phyloP scores from a whole-genome alignment of 2,329 filamentous ascomycete genomes.

The Epichloe typhina region DNA sequence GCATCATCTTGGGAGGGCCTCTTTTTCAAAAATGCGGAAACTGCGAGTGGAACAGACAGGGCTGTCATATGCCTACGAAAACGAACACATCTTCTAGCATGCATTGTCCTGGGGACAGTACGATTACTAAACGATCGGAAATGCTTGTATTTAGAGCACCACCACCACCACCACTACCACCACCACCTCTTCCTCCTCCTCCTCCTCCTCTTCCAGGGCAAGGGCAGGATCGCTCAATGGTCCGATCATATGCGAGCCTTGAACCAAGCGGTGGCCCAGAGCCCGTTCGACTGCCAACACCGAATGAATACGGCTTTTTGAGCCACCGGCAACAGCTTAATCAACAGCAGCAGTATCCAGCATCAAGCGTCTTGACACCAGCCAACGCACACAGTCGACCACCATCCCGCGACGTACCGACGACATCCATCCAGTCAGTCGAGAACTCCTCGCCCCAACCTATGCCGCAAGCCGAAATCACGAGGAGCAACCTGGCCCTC shows the following conservation, averaged over 20 bases:
- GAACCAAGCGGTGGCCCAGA: constrained; percentile 8
- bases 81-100: not conserved
- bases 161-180: not conserved
- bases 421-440: constrained; percentile 14
- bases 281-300: constrained; percentile 14
- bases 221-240: not conserved
- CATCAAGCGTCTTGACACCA: constrained; percentile 17
- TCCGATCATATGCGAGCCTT: not conserved
- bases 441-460: constrained; percentile 17
- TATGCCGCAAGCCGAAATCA: constrained; percentile 25
- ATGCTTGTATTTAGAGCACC: constrained; percentile 1
- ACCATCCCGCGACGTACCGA: constrained; percentile 16
- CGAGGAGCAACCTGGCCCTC: constrained; percentile 29
- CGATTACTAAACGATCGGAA: not conserved
- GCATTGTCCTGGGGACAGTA: not conserved
- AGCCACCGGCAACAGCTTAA: not conserved
- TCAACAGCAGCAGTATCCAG: not conserved
- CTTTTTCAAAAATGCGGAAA: constrained; percentile 36
- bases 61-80: constrained; percentile 17
- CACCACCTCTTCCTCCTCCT: not conserved
- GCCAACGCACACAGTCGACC: constrained; percentile 17
- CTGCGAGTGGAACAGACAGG: constrained; percentile 34
- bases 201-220: not conserved
- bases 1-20: constrained; percentile 28
- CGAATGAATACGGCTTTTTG: constrained; percentile 12